Evolutionary conservation across 1,139 yeast genomes (phyloP).

Genomic region (Candida dubliniensis): DNA sequence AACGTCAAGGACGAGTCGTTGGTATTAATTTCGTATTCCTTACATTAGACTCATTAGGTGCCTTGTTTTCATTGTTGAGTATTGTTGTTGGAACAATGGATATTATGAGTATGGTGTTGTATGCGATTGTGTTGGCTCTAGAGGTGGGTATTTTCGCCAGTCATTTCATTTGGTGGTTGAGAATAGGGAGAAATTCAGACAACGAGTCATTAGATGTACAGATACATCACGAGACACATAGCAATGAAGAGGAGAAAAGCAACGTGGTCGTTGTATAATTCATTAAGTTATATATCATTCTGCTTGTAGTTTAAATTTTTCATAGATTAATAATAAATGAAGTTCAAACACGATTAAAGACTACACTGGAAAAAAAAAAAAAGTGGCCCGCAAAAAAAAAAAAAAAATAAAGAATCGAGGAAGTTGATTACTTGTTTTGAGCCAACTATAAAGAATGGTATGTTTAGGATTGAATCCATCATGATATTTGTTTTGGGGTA

Average conservation of each 20-base stretch:
- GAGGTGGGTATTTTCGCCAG: conserved; percentile 76
- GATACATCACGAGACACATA: conserved; percentile 1
- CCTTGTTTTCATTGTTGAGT: conserved; percentile 70
- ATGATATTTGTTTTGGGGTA: not conserved
- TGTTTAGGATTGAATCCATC: not conserved
- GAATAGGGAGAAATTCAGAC: conserved; percentile 40
- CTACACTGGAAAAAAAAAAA: not conserved
- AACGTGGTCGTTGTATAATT: not conserved
- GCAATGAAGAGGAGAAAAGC: conserved; percentile 1
- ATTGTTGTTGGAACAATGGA: conserved; percentile 65
- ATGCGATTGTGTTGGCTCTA: conserved; percentile 66
- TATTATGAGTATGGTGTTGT: conserved; percentile 73
- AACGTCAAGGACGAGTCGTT: conserved; percentile 77
- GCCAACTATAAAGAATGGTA: not conserved
- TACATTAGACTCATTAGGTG: conserved; percentile 77
- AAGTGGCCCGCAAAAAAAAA: not conserved
- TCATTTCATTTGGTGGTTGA: conserved; percentile 69
- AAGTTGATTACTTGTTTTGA: not conserved
- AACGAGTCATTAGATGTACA: conserved; percentile 23
- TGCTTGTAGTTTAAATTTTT: not conserved
- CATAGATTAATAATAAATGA: not conserved
- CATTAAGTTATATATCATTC: not conserved
- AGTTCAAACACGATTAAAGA: no score
- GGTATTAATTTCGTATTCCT: conserved; percentile 87
- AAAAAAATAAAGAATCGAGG: no score